Conservation (phyloP, 192 early-diverging fungal genomes). For the Linnemannia elongata region DNA sequence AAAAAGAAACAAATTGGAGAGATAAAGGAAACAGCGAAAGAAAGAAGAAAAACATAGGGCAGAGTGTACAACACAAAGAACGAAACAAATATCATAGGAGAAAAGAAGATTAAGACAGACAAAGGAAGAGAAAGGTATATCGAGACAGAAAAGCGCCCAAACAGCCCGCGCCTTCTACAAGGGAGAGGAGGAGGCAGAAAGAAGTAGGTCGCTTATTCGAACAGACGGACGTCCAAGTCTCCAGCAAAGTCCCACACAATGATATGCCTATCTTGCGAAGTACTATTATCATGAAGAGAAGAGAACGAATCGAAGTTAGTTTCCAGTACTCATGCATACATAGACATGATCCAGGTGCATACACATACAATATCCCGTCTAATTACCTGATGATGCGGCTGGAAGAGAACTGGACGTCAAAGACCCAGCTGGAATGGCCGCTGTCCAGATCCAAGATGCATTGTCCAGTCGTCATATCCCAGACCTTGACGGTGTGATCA, state of each 20-base stretch:
- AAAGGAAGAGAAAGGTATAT: not conserved
- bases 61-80: not conserved
- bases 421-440: slow-evolving; percentile 95
- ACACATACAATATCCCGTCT: not conserved
- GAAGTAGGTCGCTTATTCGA: slow-evolving; percentile 9
- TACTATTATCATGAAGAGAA: not conserved
- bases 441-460: slow-evolving; percentile 79
- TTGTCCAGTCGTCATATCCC: slow-evolving; percentile 88
- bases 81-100: not conserved
- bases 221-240: slow-evolving; percentile 36
- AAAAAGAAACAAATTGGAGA: not conserved
- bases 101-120: not conserved
- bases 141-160: not conserved
- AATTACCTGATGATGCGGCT: slow-evolving; percentile 83
- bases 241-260: slow-evolving; percentile 46
- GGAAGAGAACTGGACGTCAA: slow-evolving; percentile 92
- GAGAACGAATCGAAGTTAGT: not conserved
- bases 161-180: no score
- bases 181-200: not conserved
- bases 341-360: not conserved
- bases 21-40: not conserved
- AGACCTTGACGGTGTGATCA: slow-evolving; percentile 94
- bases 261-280: slow-evolving; percentile 44
- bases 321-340: not conserved
- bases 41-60: not conserved